Conservation (phyloP, 371 early-diverging fungal genomes). For the Mucor velutinosus region DNA sequence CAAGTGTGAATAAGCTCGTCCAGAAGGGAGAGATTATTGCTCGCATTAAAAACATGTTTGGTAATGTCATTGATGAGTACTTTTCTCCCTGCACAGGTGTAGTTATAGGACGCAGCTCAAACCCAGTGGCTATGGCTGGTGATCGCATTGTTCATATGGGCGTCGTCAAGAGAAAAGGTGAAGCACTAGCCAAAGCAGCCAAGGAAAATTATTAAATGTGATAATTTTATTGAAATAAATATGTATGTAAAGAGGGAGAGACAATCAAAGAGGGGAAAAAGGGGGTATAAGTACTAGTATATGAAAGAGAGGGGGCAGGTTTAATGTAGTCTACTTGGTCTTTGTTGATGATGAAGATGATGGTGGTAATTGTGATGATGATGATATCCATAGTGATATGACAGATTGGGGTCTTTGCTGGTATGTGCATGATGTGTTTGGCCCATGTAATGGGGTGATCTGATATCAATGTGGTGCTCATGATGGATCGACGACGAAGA, state of each 20-base stretch:
- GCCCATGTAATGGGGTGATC: slow-evolving; percentile 42
- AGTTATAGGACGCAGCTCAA: slow-evolving; percentile 41
- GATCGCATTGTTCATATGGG: slow-evolving; percentile 77
- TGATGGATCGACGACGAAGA: slow-evolving; percentile 36
- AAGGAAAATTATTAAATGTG: slow-evolving; percentile 29
- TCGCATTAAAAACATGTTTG: slow-evolving; percentile 85
- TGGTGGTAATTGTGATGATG: neutral
- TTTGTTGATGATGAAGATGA: neutral
- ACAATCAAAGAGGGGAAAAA: neutral
- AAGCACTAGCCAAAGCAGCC: slow-evolving; percentile 29
- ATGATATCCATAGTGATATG: slow-evolving; percentile 10
- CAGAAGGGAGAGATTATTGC: slow-evolving; percentile 84
- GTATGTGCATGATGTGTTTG: neutral
- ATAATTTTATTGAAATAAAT: neutral
- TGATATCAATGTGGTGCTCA: slow-evolving; percentile 26
- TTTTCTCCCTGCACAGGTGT: slow-evolving; percentile 78
- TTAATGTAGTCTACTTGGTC: slow-evolving; percentile 10
- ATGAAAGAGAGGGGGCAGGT: neutral
- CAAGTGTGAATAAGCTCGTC: slow-evolving; percentile 79
- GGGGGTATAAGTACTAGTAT: neutral
- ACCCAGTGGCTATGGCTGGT: slow-evolving; percentile 77
- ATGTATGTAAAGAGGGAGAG: neutral
- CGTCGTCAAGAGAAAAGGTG: slow-evolving; percentile 53
- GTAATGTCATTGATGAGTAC: slow-evolving; percentile 80
- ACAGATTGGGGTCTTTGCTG: neutral